phyloP scores from a whole-genome alignment of 495 filamentous ascomycete genomes.

The Aspergillus biplanus region DNA sequence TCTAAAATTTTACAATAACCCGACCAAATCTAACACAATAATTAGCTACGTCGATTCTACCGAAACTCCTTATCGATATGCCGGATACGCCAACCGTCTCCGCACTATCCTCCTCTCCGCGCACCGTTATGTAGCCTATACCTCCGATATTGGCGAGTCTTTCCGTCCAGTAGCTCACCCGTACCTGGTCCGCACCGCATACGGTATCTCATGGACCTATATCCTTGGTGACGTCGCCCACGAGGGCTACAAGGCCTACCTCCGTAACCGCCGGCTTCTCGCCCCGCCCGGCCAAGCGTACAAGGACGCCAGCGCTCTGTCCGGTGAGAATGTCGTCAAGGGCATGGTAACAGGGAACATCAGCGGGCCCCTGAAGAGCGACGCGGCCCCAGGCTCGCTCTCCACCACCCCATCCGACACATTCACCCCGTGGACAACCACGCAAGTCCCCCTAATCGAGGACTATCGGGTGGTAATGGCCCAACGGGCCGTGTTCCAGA shows the following conservation, averaged over 20 bases:
- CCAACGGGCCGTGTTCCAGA: slow-evolving; percentile 88
- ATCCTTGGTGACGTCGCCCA: slow-evolving; percentile 86
- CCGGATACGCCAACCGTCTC: slow-evolving; percentile 84
- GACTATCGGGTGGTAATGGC: slow-evolving; percentile 92
- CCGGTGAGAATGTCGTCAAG: slow-evolving; percentile 34
- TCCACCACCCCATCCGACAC: slow-evolving; percentile 23
- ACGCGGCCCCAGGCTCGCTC: background rate
- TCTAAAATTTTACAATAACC: background rate
- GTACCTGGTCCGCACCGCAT: slow-evolving; percentile 76
- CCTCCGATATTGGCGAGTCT: slow-evolving; percentile 94
- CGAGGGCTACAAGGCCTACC: slow-evolving; percentile 95
- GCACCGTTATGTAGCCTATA: slow-evolving; percentile 97
- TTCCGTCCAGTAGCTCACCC: slow-evolving; percentile 94
- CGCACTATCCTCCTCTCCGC: slow-evolving; percentile 88
- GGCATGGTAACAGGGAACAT: slow-evolving; percentile 50
- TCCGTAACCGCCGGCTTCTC: slow-evolving; percentile 69
- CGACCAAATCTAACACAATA: slow-evolving; percentile 13
- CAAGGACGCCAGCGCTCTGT: slow-evolving; percentile 42
- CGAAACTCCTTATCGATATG: slow-evolving; percentile 84
- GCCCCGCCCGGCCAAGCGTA: slow-evolving; percentile 44
- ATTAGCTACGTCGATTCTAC: slow-evolving; percentile 77
- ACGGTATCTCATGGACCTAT: slow-evolving; percentile 92
- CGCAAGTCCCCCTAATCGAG: slow-evolving; percentile 73
- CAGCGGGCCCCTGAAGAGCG: slow-evolving; percentile 21
- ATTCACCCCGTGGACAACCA: slow-evolving; percentile 37